Conservation (phyloP, 768 basidiomycete genomes). For the Rhizopogon vinicolor region DNA sequence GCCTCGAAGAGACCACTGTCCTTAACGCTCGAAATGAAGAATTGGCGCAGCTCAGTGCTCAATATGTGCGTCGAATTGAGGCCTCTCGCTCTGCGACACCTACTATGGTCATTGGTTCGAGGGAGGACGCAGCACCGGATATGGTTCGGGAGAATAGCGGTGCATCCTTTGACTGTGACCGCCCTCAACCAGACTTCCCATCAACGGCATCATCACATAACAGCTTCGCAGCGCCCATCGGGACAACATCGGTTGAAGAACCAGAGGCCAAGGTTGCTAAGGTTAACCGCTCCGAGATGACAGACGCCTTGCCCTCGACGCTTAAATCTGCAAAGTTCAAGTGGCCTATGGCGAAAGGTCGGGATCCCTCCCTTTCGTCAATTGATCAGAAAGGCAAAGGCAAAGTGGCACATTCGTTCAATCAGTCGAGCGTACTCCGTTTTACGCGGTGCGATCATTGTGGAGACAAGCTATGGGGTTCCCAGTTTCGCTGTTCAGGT, state of each 20-base stretch:
- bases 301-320: constrained; percentile 43
- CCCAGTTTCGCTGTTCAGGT: constrained; percentile 90
- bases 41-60: constrained; percentile 80
- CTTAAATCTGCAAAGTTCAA: constrained; percentile 62
- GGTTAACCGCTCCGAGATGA: constrained; percentile 22
- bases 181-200: constrained; percentile 8
- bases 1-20: constrained; percentile 87
- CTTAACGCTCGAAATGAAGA: constrained; percentile 92
- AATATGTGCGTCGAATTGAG: constrained; percentile 80
- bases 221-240: constrained; percentile 14
- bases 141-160: constrained; percentile 19
- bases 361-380: constrained; percentile 31
- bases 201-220: constrained; percentile 12
- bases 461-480: constrained; percentile 98
- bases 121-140: constrained; percentile 5
- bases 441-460: constrained; percentile 95
- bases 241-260: constrained; percentile 20
- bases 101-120: background rate
- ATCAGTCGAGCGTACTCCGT: constrained; percentile 81
- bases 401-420: constrained; percentile 75
- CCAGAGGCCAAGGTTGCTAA: constrained; percentile 22
- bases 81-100: constrained; percentile 13
- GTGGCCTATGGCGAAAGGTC: constrained; percentile 61
- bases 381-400: constrained; percentile 37
- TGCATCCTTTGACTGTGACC: constrained; percentile 24